A percentile compares a stretch with the other conserved stretches of the same genome.
These are phyloP conservation scores for Pyrus hybrid DNA, from an alignment of 331 rosid species.

Conservation along the genomic window DNA sequence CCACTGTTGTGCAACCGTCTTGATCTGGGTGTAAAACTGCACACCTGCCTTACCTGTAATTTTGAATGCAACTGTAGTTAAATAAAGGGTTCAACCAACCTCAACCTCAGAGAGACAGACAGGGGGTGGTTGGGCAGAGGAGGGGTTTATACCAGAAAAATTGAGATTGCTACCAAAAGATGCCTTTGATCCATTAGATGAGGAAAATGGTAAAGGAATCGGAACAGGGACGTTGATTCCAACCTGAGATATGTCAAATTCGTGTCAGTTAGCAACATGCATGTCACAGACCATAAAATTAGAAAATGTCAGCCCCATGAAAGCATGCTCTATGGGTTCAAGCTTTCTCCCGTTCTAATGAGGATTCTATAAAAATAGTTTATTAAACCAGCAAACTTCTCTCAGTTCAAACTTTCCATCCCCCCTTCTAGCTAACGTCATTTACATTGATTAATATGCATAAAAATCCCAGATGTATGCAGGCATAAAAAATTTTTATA, in stretches of 20 bases:
- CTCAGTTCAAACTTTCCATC: not conserved
- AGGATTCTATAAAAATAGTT: not conserved
- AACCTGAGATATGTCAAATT: constrained; percentile 30
- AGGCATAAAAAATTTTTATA: not conserved
- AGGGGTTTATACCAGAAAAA: constrained; percentile 24
- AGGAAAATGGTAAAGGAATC: constrained; percentile 44
- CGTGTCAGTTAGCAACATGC: constrained; percentile 1
- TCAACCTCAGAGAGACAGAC: constrained; percentile 1
- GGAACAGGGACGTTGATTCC: constrained; percentile 66
- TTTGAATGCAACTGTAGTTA: constrained; percentile 8
- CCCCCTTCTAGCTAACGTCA: not conserved
- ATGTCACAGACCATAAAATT: not conserved
- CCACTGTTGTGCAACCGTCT: constrained; percentile 65
- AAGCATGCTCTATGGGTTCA: not conserved
- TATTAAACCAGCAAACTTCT: not conserved
- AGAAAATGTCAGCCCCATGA: not conserved
- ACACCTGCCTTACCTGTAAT: constrained; percentile 50
- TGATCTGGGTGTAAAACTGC: constrained; percentile 60
- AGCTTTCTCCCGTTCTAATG: not conserved
- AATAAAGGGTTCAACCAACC: not conserved
- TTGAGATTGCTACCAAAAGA: constrained; percentile 35
- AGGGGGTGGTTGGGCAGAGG: not conserved
- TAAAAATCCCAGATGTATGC: not conserved
- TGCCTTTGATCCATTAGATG: constrained; percentile 32
- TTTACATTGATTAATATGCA: not conserved